These are phyloP conservation scores for Saturnispora mendoncae DNA, from an alignment of 805 yeast genomes.

Conservation along the genomic window DNA sequence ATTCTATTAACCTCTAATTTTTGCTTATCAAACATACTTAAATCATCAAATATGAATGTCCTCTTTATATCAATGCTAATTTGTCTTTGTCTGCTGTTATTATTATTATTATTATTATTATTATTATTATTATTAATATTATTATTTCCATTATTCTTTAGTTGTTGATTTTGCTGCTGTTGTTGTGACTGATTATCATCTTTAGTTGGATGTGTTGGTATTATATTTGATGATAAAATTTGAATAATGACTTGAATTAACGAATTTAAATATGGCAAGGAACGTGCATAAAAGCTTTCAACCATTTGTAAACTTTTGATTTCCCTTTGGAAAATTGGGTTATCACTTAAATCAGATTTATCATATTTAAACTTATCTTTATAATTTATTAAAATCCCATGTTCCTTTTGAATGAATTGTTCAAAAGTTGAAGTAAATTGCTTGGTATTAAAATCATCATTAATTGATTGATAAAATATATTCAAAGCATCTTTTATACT, in stretches of 20 bases:
- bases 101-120: too few relatives aligned
- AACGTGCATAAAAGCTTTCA: conserved; percentile 47
- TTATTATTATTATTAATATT: too few relatives aligned
- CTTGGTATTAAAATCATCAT: conserved; percentile 56
- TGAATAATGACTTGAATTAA: conserved; percentile 57
- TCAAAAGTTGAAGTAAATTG: conserved; percentile 70
- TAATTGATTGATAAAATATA: conserved; percentile 51
- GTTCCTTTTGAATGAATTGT: conserved; percentile 59
- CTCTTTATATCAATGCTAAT: conserved; percentile 8
- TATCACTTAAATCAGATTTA: conserved; percentile 24
- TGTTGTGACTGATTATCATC: conserved; percentile 16
- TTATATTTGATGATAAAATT: conserved; percentile 45
- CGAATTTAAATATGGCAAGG: conserved; percentile 51
- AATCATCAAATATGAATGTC: conserved; percentile 13
- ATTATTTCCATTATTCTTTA: too few relatives aligned
- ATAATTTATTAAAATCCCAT: conserved; percentile 24
- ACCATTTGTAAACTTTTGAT: conserved; percentile 42
- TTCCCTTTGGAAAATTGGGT: conserved; percentile 31
- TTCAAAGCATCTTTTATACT: conserved; percentile 76
- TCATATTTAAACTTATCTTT: conserved; percentile 16
- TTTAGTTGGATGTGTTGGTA: conserved; percentile 16
- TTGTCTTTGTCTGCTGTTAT: conserved; percentile 12
- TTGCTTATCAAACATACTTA: conserved; percentile 25
- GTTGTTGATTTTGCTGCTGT: neutral
- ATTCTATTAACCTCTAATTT: conserved; percentile 47